These are phyloP conservation scores for Nannochloris sp. DNA, from an alignment of 139 green algal genomes.

Conservation along the genomic window DNA sequence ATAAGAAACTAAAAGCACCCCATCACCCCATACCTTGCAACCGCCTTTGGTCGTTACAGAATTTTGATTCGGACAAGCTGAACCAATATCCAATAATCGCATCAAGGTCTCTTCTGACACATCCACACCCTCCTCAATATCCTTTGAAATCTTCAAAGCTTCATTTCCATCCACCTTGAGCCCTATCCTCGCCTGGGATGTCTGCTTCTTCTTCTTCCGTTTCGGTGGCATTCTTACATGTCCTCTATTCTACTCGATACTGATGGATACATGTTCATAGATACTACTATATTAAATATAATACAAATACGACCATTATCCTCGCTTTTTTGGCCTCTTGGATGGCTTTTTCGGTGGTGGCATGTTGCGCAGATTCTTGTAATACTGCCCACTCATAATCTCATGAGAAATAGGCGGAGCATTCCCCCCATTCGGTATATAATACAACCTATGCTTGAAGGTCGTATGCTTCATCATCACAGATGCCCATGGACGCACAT, in stretches of 20 bases:
- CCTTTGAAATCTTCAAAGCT: constrained; percentile 5
- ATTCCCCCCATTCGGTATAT: constrained; percentile 20
- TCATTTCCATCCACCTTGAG: not conserved
- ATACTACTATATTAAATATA: not conserved
- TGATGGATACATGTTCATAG: too few relatives aligned
- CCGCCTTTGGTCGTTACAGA: too few relatives aligned
- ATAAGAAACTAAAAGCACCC: too few relatives aligned
- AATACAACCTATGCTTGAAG: constrained; percentile 57
- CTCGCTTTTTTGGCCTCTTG: constrained; percentile 5
- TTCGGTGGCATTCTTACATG: too few relatives aligned
- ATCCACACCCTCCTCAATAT: constrained; percentile 4
- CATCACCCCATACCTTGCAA: too few relatives aligned
- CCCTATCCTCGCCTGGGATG: too few relatives aligned
- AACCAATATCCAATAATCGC: constrained; percentile 1
- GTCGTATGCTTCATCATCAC: constrained; percentile 56
- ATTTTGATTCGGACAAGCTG: too few relatives aligned
- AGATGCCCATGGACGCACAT: constrained; percentile 28
- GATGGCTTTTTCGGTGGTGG: constrained; percentile 3
- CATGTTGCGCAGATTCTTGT: not conserved
- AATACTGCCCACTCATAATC: not conserved
- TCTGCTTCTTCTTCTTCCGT: too few relatives aligned
- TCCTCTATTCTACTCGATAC: too few relatives aligned
- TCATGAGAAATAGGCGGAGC: constrained; percentile 1
- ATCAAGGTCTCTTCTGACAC: constrained; percentile 7
- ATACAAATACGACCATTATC: not conserved